phyloP scores from a whole-genome alignment of 2,329 filamentous ascomycete species.

The Celoporthe dispersa region DNA sequence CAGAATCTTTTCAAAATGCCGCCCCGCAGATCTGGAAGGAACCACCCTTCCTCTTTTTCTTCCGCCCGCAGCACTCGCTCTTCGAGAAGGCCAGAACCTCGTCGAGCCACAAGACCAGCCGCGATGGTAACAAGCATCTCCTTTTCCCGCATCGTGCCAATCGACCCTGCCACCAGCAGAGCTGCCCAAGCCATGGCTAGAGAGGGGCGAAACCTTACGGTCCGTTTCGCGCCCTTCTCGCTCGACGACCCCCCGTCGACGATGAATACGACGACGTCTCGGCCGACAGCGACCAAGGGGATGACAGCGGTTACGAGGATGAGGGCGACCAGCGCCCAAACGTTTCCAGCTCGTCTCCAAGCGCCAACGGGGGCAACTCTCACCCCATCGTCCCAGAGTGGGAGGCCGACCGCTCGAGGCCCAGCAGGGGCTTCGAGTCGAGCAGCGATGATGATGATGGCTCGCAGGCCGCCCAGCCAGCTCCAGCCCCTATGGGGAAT shows the following conservation, averaged over 20 bases:
- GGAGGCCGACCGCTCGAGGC: not conserved
- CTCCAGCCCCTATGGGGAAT: not conserved
- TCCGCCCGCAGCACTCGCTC: not conserved
- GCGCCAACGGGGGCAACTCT: not conserved
- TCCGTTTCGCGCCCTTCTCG: conserved; percentile 6
- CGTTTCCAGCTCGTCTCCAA: not conserved
- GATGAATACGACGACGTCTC: not conserved
- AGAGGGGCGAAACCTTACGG: not conserved
- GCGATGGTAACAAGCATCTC: not conserved
- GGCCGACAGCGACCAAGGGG: not conserved
- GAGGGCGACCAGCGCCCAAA: not conserved
- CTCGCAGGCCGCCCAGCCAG: not conserved
- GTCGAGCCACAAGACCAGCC: not conserved
- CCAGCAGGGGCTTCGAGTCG: not conserved
- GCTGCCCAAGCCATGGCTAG: not conserved
- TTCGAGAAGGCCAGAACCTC: not conserved
- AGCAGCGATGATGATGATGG: not conserved
- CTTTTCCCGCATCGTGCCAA: not conserved
- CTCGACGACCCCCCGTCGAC: conserved; percentile 3
- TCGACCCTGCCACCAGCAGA: not conserved
- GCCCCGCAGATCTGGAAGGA: not conserved
- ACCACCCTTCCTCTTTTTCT: not conserved
- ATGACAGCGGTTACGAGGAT: too few relatives aligned
- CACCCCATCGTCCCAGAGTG: not conserved
- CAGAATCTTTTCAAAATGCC: not conserved